Conservation (phyloP, 192 early-diverging fungal species). For the Coemansia nantahalensis region DNA sequence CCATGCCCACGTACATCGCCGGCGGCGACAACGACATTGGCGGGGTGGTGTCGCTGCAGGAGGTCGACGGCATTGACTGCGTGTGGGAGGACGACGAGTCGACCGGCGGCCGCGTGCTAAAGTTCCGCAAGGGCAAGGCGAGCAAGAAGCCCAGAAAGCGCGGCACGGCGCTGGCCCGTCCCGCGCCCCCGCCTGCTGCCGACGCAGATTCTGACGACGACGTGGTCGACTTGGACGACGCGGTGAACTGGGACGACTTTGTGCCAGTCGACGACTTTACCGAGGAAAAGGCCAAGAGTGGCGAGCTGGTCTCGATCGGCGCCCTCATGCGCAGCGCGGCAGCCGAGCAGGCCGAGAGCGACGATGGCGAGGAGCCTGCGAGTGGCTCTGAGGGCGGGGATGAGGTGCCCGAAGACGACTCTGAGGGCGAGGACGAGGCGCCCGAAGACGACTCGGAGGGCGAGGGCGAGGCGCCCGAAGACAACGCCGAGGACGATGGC, state of each 20-base stretch:
- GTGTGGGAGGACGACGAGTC: constrained; percentile 61
- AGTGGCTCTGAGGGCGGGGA: background rate
- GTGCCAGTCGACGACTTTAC: constrained; percentile 81
- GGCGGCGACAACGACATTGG: constrained; percentile 65
- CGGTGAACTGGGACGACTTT: constrained; percentile 53
- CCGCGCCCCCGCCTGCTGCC: background rate
- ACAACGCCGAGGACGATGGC: constrained; percentile 3
- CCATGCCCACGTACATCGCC: constrained; percentile 46
- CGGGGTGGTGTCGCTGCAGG: constrained; percentile 86
- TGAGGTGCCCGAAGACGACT: background rate
- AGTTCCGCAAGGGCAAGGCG: constrained; percentile 54
- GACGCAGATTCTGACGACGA: constrained; percentile 6
- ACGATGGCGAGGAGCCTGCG: background rate
- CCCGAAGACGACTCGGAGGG: constrained; percentile 8
- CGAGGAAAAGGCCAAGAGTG: constrained; percentile 56
- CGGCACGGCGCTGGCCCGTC: background rate
- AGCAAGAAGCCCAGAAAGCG: constrained; percentile 20
- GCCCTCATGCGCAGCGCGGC: constrained; percentile 19
- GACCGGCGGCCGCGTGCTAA: constrained; percentile 63
- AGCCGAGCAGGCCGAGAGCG: background rate
- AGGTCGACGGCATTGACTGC: constrained; percentile 81
- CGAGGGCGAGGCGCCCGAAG: too few species aligned
- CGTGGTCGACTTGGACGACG: constrained; percentile 7
- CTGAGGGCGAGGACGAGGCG: constrained; percentile 9
- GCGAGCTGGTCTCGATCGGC: constrained; percentile 35